Evolutionary conservation across 202 grass and related monocot species (phyloP).

Genomic region (Panicum virgatum): DNA sequence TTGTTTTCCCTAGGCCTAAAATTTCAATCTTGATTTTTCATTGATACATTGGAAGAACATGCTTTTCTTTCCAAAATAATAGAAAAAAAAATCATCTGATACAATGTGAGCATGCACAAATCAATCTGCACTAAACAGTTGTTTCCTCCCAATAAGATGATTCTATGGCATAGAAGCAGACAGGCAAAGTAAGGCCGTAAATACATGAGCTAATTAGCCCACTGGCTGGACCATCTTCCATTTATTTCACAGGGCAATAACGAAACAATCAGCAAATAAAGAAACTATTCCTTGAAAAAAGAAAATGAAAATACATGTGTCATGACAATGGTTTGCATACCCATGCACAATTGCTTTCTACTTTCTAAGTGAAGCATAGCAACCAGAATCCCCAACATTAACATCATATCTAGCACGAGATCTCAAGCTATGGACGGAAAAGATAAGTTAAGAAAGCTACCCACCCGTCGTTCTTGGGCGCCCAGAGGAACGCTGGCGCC

Average conservation of each 20-base stretch:
- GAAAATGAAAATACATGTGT: background rate
- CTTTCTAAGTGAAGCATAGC: background rate
- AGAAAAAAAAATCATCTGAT: background rate
- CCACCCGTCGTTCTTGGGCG: conserved; percentile 80
- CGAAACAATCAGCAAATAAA: background rate
- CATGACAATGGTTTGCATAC: background rate
- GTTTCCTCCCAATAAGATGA: background rate
- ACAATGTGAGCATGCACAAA: background rate
- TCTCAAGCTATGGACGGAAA: conserved; percentile 8
- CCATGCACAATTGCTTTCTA: background rate
- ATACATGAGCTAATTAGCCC: background rate
- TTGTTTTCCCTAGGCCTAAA: background rate
- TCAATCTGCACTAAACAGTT: background rate
- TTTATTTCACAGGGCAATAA: background rate
- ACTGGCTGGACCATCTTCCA: background rate
- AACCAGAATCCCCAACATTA: background rate
- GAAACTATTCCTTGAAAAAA: background rate
- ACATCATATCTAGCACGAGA: background rate
- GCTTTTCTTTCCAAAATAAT: background rate
- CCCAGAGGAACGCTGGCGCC: conserved; percentile 92
- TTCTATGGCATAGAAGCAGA: background rate
- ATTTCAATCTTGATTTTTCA: too few species aligned
- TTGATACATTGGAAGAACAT: background rate
- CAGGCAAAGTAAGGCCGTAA: background rate
- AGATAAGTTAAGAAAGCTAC: conserved; percentile 35